These are phyloP conservation scores for Nakaseomyces sp. DNA, from an alignment of 1,139 yeast genomes.

Conservation along the genomic window DNA sequence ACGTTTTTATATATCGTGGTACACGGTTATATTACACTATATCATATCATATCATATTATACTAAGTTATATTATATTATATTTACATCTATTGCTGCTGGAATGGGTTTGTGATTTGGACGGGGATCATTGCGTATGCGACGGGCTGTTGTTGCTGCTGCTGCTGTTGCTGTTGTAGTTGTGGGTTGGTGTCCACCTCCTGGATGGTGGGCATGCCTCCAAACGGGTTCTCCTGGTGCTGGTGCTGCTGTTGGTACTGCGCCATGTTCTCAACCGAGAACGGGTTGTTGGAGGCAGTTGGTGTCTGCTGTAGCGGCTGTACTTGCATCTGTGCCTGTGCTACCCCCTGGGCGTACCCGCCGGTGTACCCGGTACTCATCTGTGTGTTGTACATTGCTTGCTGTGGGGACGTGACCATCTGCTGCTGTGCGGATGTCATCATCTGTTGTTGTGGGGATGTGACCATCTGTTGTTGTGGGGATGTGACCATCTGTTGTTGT, in stretches of 20 bases:
- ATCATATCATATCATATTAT: too few species aligned
- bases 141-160: neutral
- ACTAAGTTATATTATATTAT: neutral
- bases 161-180: too few species aligned
- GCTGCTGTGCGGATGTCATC: conserved; percentile 17
- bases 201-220: conserved; percentile 1
- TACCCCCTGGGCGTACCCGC: conserved; percentile 35
- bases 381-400: conserved; percentile 12
- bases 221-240: conserved; percentile 1
- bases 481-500: conserved; percentile 6
- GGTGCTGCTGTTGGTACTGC: conserved; percentile 11
- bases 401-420: conserved; percentile 24
- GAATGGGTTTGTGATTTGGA: conserved; percentile 6
- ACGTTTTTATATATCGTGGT: too few species aligned
- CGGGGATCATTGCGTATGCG: conserved; percentile 4
- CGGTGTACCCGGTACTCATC: conserved; percentile 38
- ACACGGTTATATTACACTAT: too few species aligned
- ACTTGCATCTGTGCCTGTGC: conserved; percentile 4
- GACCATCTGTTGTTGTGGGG: conserved; percentile 12
- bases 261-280: conserved; percentile 14
- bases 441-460: conserved; percentile 12
- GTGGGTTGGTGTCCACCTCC: neutral
- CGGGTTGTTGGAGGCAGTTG: conserved; percentile 25
- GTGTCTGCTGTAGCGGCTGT: conserved; percentile 12
- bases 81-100: neutral